Evolutionary conservation across 1,284 basidiomycete species (phyloP), one percentile per base, ranked within the genome.

Genomic region (Mycena citricolor): DNA sequence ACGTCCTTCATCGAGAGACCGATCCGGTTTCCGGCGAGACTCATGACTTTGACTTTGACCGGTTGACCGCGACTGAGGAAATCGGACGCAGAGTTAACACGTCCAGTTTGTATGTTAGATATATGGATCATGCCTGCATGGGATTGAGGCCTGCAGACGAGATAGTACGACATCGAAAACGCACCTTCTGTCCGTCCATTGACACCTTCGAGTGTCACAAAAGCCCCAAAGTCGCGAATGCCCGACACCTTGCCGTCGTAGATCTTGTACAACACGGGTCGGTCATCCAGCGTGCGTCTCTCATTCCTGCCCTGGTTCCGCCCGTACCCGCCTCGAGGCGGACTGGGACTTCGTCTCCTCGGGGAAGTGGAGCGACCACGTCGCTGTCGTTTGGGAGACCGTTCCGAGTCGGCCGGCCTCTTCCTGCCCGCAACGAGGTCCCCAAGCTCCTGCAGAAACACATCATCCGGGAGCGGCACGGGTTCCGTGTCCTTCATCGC

Each of bases 1-100:
- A 94, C 97, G 61, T 99, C 95, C 61, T 95, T 97, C 88, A 99
- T 97, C 17, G 94, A 97, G 13, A 99, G 75, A 10, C 88, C 80
- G 38, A 93, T 68, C 39, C 93, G 82, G 52, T 54, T 80, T 4
- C 90, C 92, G 0, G 90, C 89, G 16, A 94, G 76, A 36, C 90
- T 92, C 83, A 97, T 91, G 55, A 98, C 92, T 63, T 98, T 98
- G 59, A 97, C 89, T 62, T 94, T 95, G 55, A 97, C 92, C 14
- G 70, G 66, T 61, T 98, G 91, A 24, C 86, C 85, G 45, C 93
- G 78, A 50, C 79, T 84, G 39, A 98, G 75, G 16, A 97, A 72
- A 62, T 99, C 95, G 28, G 84, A 73, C 3, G 94, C 86, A 39
- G 92, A 86, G 59, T 92, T 92, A 37, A 91, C 83, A 34, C 95